Evolutionary conservation across 495 filamentous ascomycete genomes (phyloP).

Genomic region (Chaetomium cochliodes): DNA sequence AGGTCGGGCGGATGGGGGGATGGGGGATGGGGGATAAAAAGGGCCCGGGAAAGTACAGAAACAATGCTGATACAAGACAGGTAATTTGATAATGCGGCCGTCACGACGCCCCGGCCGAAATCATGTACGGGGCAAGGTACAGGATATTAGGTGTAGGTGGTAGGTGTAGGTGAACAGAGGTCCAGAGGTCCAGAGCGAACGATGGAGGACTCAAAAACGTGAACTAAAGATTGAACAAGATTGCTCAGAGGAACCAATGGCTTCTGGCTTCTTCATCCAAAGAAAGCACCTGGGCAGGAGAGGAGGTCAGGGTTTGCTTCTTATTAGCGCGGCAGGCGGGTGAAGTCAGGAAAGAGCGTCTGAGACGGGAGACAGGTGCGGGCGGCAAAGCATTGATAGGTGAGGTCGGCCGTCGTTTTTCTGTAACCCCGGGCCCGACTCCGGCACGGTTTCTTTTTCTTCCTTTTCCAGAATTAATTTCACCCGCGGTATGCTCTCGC

Average conservation of each 20-base stretch:
- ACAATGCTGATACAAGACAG: not conserved
- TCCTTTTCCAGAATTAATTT: slow-evolving; percentile 13
- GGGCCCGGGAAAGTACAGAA: not conserved
- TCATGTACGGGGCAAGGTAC: not conserved
- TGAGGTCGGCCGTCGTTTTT: not conserved
- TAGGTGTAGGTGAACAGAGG: too few species aligned
- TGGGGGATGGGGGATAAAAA: not conserved
- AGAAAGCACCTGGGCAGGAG: too few species aligned
- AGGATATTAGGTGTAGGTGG: not conserved
- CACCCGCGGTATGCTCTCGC: slow-evolving; percentile 16
- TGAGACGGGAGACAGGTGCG: not conserved
- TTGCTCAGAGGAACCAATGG: slow-evolving; percentile 3
- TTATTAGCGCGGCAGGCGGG: slow-evolving; percentile 5
- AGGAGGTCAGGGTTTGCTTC: not conserved
- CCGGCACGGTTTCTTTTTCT: slow-evolving; percentile 1
- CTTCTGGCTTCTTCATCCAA: not conserved
- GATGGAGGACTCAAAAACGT: not conserved
- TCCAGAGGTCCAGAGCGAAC: not conserved
- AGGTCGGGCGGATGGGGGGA: not conserved
- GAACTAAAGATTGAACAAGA: not conserved
- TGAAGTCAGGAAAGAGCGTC: slow-evolving; percentile 3
- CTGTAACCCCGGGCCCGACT: not conserved
- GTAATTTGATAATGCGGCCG: not conserved
- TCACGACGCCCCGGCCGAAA: not conserved
- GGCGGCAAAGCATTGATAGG: slow-evolving; percentile 13